These are phyloP conservation scores for Penicillium fimorum DNA, from an alignment of 495 filamentous ascomycete genomes.

Conservation along the genomic window DNA sequence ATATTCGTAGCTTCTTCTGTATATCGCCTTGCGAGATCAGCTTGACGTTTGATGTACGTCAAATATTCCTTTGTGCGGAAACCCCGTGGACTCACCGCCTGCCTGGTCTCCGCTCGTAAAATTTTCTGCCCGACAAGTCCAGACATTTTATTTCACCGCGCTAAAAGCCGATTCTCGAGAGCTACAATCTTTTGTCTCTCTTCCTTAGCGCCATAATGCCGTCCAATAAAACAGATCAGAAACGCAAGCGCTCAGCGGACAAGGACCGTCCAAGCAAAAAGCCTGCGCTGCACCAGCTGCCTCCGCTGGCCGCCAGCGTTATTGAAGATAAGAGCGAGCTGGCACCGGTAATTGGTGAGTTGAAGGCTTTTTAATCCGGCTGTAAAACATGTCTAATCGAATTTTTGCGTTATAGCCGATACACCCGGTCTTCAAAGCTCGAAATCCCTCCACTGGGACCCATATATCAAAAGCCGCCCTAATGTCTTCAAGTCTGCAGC, in stretches of 20 bases:
- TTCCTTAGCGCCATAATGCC: slow-evolving; percentile 42
- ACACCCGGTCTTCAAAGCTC: slow-evolving; percentile 65
- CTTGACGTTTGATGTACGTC: background rate
- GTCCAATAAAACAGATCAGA: slow-evolving; percentile 58
- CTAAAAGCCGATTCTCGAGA: slow-evolving; percentile 15
- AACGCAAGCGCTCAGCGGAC: slow-evolving; percentile 67
- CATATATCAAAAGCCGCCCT: slow-evolving; percentile 58
- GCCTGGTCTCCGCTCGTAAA: slow-evolving; percentile 21
- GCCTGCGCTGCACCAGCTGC: slow-evolving; percentile 48
- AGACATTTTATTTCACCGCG: slow-evolving; percentile 30
- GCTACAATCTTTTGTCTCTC: slow-evolving; percentile 5
- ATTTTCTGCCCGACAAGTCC: slow-evolving; percentile 31
- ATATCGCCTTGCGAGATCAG: background rate
- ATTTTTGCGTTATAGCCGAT: slow-evolving; percentile 49
- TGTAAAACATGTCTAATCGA: slow-evolving; percentile 11
- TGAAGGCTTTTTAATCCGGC: background rate
- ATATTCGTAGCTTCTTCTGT: background rate
- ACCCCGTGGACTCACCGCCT: slow-evolving; percentile 21
- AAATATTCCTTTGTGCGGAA: slow-evolving; percentile 28
- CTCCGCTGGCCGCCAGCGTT: slow-evolving; percentile 54
- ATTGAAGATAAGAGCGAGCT: slow-evolving; percentile 56
- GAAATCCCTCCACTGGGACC: slow-evolving; percentile 54
- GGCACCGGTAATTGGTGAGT: slow-evolving; percentile 58
- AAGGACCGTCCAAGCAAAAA: slow-evolving; percentile 62
- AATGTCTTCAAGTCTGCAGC: slow-evolving; percentile 33